phyloP scores from a whole-genome alignment of 768 basidiomycete genomes.

The Pleurotus tuber-regium region DNA sequence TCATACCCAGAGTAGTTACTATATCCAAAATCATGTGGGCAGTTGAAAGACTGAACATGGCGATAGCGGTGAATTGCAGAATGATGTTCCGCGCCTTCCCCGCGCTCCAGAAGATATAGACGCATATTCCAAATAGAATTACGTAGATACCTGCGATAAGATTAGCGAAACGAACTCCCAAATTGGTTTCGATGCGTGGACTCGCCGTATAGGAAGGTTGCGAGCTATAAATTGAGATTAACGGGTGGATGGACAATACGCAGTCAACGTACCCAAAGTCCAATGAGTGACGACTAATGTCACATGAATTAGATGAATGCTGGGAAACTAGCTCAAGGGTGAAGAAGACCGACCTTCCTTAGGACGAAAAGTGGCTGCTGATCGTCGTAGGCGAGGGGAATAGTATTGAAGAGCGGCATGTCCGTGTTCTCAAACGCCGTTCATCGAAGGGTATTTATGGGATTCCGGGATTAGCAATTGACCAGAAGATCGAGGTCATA shows the following conservation, averaged over 20 bases:
- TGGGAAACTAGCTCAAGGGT: neutral
- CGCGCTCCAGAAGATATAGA: conserved; percentile 5
- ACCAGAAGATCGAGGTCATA: neutral
- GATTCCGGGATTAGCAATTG: neutral
- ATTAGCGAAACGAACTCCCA: neutral
- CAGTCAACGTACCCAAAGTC: neutral
- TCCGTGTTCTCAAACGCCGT: neutral
- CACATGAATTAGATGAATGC: neutral
- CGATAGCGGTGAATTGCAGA: neutral
- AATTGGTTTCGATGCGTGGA: neutral
- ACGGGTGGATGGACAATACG: neutral
- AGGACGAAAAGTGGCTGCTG: conserved; percentile 1
- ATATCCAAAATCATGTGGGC: conserved; percentile 9
- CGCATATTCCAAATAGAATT: neutral
- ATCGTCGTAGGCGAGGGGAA: neutral
- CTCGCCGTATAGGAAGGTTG: conserved; percentile 4
- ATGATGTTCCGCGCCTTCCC: neutral
- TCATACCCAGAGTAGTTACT: conserved; percentile 7
- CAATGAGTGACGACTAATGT: conserved; percentile 2
- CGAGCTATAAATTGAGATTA: neutral
- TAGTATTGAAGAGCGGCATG: neutral
- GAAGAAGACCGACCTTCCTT: neutral
- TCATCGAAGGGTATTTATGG: neutral
- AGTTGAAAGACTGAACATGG: conserved; percentile 4
- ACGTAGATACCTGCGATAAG: conserved; percentile 1